phyloP scores from a whole-genome alignment of 345 rosid genomes.

The Viola odorata region DNA sequence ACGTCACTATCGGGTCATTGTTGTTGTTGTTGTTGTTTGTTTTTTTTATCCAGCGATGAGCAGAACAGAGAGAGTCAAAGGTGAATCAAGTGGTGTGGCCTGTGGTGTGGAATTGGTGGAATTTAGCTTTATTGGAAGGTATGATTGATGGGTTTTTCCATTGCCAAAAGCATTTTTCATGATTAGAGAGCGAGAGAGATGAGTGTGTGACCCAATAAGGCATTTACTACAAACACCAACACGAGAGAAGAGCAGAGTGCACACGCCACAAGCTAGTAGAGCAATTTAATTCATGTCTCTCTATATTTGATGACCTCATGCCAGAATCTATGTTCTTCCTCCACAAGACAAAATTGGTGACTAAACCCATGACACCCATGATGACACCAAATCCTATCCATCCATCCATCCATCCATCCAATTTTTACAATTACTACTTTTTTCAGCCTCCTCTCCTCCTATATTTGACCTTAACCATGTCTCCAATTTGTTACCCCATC shows the following conservation, averaged over 20 bases:
- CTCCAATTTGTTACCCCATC: too few species aligned
- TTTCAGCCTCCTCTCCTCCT: too few species aligned
- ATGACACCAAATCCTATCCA: slow-evolving; percentile 19
- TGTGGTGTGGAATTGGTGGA: too few species aligned
- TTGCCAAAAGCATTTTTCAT: slow-evolving; percentile 15
- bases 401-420: too few species aligned
- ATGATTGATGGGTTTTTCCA: slow-evolving; percentile 22
- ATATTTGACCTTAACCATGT: too few species aligned
- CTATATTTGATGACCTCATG: slow-evolving; percentile 49
- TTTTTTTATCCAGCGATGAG: too few species aligned
- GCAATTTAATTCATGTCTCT: slow-evolving; percentile 37
- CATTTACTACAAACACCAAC: slow-evolving; percentile 33
- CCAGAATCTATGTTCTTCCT: slow-evolving; percentile 59
- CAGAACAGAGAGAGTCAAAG: too few species aligned
- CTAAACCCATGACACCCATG: slow-evolving; percentile 2
- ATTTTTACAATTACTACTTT: too few species aligned
- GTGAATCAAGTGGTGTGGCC: too few species aligned
- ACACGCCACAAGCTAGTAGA: slow-evolving; percentile 42
- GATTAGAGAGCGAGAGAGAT: slow-evolving; percentile 7
- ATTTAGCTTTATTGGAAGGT: slow-evolving; percentile 31
- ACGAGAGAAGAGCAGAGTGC: slow-evolving; percentile 21
- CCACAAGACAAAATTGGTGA: slow-evolving; percentile 40
- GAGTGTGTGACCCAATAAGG: slow-evolving; percentile 45
- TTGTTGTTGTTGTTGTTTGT: too few species aligned
- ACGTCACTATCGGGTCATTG: too few species aligned